Conservation (phyloP, 179 eudicot species). For the Vitellaria paradoxa region DNA sequence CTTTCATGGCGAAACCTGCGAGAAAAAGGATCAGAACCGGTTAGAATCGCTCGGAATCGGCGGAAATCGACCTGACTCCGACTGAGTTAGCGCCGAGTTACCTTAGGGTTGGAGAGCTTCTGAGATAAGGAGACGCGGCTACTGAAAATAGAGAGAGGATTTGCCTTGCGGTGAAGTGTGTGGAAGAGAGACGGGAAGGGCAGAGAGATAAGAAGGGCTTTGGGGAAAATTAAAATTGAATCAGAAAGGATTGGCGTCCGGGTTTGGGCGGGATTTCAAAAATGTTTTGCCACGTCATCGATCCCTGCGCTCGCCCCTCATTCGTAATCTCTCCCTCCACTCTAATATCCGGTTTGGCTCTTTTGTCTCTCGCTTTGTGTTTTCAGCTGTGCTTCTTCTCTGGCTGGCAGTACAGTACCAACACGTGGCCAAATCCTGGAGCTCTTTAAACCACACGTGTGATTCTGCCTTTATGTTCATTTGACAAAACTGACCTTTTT, state of each 20-base stretch:
- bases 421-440: not conserved
- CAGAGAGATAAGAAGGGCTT: slow-evolving; percentile 17
- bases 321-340: not conserved
- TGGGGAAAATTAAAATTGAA: slow-evolving; percentile 21
- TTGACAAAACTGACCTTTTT: too few species aligned
- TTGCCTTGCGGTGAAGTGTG: not conserved
- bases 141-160: not conserved
- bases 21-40: slow-evolving; percentile 21
- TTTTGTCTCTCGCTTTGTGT: slow-evolving; percentile 16
- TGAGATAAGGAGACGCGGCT: slow-evolving; percentile 2
- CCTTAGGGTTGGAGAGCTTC: slow-evolving; percentile 10
- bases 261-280: slow-evolving; percentile 57
- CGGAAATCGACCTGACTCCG: slow-evolving; percentile 7
- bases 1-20: slow-evolving; percentile 49
- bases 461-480: too few species aligned
- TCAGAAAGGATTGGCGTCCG: slow-evolving; percentile 32
- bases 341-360: too few species aligned
- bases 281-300: slow-evolving; percentile 30
- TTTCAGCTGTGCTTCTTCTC: slow-evolving; percentile 18
- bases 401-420: not conserved
- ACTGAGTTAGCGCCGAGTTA: slow-evolving; percentile 12
- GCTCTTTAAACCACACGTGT: too few species aligned
- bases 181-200: not conserved
- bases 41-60: slow-evolving; percentile 24
- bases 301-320: slow-evolving; percentile 16